Evolutionary conservation across 768 basidiomycete genomes (phyloP).

Genomic region (Pisolithus albus): DNA sequence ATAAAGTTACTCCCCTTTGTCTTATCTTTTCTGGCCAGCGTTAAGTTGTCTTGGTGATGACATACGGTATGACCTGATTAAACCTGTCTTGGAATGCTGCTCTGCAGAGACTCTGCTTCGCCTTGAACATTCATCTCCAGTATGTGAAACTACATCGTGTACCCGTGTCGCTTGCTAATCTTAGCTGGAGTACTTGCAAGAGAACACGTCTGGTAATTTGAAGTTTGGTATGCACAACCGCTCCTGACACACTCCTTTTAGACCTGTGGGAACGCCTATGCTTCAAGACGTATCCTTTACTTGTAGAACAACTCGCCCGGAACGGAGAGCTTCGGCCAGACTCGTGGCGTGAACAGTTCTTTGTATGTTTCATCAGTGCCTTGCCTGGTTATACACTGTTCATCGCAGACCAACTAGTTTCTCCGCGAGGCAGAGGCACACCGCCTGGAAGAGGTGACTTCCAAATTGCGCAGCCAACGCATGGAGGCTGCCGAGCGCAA

Average conservation of each 20-base stretch:
- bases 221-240: neutral
- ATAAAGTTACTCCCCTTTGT: neutral
- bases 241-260: constrained; percentile 21
- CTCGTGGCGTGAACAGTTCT: constrained; percentile 66
- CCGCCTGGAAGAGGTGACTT: constrained; percentile 56
- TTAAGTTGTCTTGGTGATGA: constrained; percentile 56
- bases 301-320: constrained; percentile 40
- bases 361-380: constrained; percentile 37
- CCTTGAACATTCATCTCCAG: constrained; percentile 66
- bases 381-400: neutral
- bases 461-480: constrained; percentile 58
- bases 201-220: constrained; percentile 48
- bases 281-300: constrained; percentile 51
- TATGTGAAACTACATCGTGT: constrained; percentile 30
- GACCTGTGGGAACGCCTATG: constrained; percentile 66
- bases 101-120: constrained; percentile 60
- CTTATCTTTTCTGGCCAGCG: constrained; percentile 32
- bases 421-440: constrained; percentile 54
- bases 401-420: constrained; percentile 31
- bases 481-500: constrained; percentile 68
- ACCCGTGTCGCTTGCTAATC: constrained; percentile 9
- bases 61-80: constrained; percentile 56
- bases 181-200: constrained; percentile 41
- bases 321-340: constrained; percentile 40
- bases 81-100: constrained; percentile 71